Percentiles rank a stretch among this genome's conserved stretches.
Conservation (phyloP, 768 basidiomycete genomes). For the Hortiboletus campestris region DNA sequence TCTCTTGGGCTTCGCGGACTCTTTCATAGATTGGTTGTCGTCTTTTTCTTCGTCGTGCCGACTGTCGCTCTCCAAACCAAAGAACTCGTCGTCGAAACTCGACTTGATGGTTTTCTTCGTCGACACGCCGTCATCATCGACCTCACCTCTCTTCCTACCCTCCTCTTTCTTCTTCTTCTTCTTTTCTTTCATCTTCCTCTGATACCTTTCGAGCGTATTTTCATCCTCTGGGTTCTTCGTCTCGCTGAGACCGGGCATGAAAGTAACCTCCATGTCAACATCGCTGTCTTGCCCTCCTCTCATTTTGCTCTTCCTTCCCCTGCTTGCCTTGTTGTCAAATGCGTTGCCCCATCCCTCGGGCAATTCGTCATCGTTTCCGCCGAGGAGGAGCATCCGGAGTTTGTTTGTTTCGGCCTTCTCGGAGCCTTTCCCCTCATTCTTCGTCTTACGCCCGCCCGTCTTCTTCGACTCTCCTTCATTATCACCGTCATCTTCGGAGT, state of each 20-base stretch:
- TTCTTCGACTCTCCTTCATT: background rate
- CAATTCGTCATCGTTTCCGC: conserved; percentile 59
- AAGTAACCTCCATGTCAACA: conserved; percentile 94
- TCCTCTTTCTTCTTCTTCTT: conserved; percentile 77
- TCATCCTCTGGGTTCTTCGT: conserved; percentile 59
- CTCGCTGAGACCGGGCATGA: conserved; percentile 77
- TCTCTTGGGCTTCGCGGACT: conserved; percentile 23
- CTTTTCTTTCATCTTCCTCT: conserved; percentile 88
- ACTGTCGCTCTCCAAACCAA: conserved; percentile 43
- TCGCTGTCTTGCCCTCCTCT: conserved; percentile 38
- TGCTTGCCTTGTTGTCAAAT: conserved; percentile 22
- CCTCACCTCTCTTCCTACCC: conserved; percentile 38
- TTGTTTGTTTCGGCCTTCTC: conserved; percentile 57
- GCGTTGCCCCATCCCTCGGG: conserved; percentile 82
- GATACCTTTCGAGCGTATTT: conserved; percentile 87
- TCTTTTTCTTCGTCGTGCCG: conserved; percentile 28
- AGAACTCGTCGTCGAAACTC: conserved; percentile 71
- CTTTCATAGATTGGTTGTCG: conserved; percentile 22
- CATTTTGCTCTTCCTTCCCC: background rate
- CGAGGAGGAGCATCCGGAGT: conserved; percentile 74
- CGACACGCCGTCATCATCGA: conserved; percentile 21
- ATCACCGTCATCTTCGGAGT: conserved; percentile 34
- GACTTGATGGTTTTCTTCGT: conserved; percentile 2
- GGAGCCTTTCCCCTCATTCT: conserved; percentile 20
- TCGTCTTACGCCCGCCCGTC: conserved; percentile 8